Conservation (phyloP, 2,329 filamentous ascomycete genomes). For the Claviceps purpurea region DNA sequence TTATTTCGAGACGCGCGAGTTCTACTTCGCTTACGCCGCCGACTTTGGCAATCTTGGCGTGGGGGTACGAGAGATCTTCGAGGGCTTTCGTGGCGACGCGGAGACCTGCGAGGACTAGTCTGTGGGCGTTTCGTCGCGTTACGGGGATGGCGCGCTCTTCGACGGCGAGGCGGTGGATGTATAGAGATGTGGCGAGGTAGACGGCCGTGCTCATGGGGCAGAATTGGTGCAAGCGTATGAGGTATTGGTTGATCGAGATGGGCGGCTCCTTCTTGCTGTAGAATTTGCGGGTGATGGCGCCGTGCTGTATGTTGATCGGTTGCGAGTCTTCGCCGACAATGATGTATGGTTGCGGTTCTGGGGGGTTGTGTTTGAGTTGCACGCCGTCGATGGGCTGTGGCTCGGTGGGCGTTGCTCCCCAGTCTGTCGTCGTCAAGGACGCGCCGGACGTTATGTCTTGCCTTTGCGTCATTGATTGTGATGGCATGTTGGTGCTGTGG, state of each 20-base stretch:
- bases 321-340: constrained; percentile 57
- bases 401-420: background rate
- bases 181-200: constrained; percentile 77
- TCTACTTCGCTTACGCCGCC: constrained; percentile 77
- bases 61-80: constrained; percentile 83
- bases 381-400: constrained; percentile 40
- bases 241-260: constrained; percentile 72
- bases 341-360: constrained; percentile 36
- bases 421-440: background rate
- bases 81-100: constrained; percentile 86
- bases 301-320: constrained; percentile 64
- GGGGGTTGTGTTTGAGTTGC: constrained; percentile 26
- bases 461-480: constrained; percentile 12
- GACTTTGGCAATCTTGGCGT: constrained; percentile 71
- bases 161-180: constrained; percentile 72
- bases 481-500: constrained; percentile 15
- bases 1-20: constrained; percentile 75
- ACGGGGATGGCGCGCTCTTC: constrained; percentile 67
- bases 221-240: constrained; percentile 74
- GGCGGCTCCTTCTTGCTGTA: constrained; percentile 79
- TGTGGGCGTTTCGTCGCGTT: constrained; percentile 73
- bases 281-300: constrained; percentile 81
- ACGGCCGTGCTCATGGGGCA: constrained; percentile 91
- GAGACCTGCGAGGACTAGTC: constrained; percentile 70
- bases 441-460: constrained; percentile 1